A percentile compares a stretch with the other conserved stretches of the same genome.
phyloP scores from a whole-genome alignment of 345 rosid species.

The Acer saccharum region DNA sequence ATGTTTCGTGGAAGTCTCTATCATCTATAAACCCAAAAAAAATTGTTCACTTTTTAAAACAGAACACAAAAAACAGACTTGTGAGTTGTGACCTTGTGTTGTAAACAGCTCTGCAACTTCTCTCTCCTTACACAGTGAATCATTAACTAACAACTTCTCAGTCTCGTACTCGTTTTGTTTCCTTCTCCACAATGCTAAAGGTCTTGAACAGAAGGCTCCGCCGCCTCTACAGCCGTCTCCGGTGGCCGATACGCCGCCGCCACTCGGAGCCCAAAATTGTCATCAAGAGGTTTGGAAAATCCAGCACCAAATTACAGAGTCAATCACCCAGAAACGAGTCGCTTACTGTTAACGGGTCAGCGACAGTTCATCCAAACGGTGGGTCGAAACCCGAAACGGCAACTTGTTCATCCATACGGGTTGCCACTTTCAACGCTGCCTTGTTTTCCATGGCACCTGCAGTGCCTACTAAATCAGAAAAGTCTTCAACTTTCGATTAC shows the following conservation, averaged over 20 bases:
- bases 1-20: constrained; percentile 36
- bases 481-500: constrained; percentile 30
- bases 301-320: constrained; percentile 25
- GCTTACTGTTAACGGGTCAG: constrained; percentile 26
- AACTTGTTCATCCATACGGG: constrained; percentile 30
- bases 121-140: background rate
- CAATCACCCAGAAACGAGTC: constrained; percentile 12
- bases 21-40: background rate
- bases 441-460: constrained; percentile 95
- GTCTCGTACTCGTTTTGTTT: constrained; percentile 25
- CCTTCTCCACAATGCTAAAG: constrained; percentile 47
- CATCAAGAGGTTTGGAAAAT: constrained; percentile 43
- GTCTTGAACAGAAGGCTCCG: constrained; percentile 49
- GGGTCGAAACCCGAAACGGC: constrained; percentile 38
- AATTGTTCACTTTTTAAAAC: background rate
- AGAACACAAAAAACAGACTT: constrained; percentile 1
- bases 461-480: constrained; percentile 53
- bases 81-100: no score
- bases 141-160: background rate
- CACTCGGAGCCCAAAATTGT: constrained; percentile 47
- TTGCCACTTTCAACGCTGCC: constrained; percentile 89
- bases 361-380: constrained; percentile 48
- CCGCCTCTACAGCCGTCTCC: constrained; percentile 60
- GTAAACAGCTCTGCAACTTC: constrained; percentile 25
- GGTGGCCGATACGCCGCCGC: constrained; percentile 66